These are phyloP conservation scores for Aspergillus pseudoviridinutans DNA, from an alignment of 2,329 filamentous ascomycete genomes.

Conservation along the genomic window DNA sequence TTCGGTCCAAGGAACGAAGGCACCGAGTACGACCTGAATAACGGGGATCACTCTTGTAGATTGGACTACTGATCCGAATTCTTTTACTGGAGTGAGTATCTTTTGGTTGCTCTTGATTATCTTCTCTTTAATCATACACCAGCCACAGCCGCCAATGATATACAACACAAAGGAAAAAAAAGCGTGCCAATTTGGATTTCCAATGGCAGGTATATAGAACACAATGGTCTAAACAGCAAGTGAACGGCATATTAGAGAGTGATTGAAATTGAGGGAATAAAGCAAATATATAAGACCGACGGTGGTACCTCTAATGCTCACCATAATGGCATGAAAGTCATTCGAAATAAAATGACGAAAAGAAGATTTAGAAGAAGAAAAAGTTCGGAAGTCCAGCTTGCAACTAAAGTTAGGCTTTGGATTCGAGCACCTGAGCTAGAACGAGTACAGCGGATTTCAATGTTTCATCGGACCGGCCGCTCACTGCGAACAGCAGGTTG, in stretches of 20 bases:
- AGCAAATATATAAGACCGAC: neutral
- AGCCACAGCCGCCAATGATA: neutral
- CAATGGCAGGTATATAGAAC: neutral
- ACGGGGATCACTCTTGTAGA: neutral
- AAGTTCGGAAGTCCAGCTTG: neutral
- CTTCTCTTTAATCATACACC: neutral
- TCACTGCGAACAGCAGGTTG: slow-evolving; percentile 33
- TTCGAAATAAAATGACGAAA: slow-evolving; percentile 3
- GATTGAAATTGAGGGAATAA: neutral
- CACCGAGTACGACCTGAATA: neutral
- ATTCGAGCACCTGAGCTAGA: slow-evolving; percentile 36
- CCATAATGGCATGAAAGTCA: neutral
- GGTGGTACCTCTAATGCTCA: neutral
- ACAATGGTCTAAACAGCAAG: neutral
- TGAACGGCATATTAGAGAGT: neutral
- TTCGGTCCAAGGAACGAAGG: neutral
- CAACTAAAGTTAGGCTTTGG: slow-evolving; percentile 17
- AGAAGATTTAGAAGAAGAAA: neutral
- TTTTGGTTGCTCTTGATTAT: neutral
- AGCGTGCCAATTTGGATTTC: neutral
- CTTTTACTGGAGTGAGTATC: neutral
- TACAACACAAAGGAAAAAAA: neutral
- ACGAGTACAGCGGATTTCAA: slow-evolving; percentile 37
- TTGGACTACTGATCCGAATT: neutral
- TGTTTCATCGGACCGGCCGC: slow-evolving; percentile 31